Base-by-base conservation (phyloP, 2,329 filamentous ascomycete species). In the Stemphylium lycopersici region DNA sequence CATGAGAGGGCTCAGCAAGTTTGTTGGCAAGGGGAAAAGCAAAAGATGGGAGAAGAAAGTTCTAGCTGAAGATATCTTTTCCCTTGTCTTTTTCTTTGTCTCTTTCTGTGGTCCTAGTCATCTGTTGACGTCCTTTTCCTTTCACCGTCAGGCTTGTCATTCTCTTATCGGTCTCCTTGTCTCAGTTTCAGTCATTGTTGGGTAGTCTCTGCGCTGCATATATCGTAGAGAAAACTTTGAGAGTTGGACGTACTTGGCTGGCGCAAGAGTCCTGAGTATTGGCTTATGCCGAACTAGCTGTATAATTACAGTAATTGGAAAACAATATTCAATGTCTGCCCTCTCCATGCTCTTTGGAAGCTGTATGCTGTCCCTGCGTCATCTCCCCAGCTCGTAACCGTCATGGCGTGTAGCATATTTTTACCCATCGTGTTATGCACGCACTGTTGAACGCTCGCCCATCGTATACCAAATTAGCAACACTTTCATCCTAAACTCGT, bases 81-180 rank as follows among this genome's bases (percentile, higher is more conserved):
- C 68, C 67, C 57, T 71, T 69, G 58, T 58, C 55, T 61, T 60
- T 61, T 54, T 60, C 61, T 54, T 60, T 56, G 61, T 68, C 59
- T 68, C 63, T 66, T 63, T 62, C 59, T 67, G 53, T 61, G 56
- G 58, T 52, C 52, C 53, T 34, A 43, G 59, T 59, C 64, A 48
- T 58, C 59, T 53, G 58, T 59, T 62, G 51, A 57, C 55, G 55
- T 65, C 57, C 58, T 60, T 61, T 55, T 63, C 55, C 63, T 55
- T 67, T 59, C 20, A 55, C 56, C 49, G 48, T 57, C 53, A 43
- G 59, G 63, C 60, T 62, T 62, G 40, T 55, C 40, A 39, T 54
- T 55, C 46, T 50, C 55, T 61, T 46, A 39, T 53, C 61, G 43
- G 48, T 61, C 62, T 64, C 56, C 55, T 58, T 67, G 48, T 68